These are phyloP conservation scores for Pleurotus tuoliensis DNA, from an alignment of 768 basidiomycete genomes.

Conservation along the genomic window DNA sequence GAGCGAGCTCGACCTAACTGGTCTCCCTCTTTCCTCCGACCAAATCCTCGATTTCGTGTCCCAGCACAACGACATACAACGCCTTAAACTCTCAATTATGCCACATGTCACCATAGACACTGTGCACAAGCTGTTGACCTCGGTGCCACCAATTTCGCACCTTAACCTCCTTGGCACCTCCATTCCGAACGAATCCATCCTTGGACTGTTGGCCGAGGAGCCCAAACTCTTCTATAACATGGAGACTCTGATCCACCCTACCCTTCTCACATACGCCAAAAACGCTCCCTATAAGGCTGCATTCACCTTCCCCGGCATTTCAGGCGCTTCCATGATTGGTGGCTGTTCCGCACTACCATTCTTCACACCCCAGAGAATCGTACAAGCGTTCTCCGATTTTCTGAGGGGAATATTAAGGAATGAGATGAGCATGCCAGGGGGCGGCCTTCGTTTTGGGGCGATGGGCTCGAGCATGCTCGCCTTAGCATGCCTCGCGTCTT, in stretches of 20 bases:
- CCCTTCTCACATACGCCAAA: constrained; percentile 12
- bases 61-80: constrained; percentile 8
- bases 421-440: neutral
- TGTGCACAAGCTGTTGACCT: constrained; percentile 18
- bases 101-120: constrained; percentile 17
- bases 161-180: constrained; percentile 23
- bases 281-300: neutral
- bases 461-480: neutral
- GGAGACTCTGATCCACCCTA: constrained; percentile 25
- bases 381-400: neutral
- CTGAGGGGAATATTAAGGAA: neutral
- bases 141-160: constrained; percentile 17
- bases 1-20: constrained; percentile 21
- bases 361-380: neutral
- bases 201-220: constrained; percentile 19
- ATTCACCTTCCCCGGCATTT: neutral
- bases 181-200: constrained; percentile 13
- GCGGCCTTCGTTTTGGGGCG: neutral
- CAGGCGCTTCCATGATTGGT: neutral
- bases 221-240: constrained; percentile 24
- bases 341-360: neutral
- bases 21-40: constrained; percentile 15
- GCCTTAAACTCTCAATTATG: constrained; percentile 25
- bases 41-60: constrained; percentile 19
- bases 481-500: neutral